Conservation (phyloP, 306 rosid genomes). For the Medicago arabica region DNA sequence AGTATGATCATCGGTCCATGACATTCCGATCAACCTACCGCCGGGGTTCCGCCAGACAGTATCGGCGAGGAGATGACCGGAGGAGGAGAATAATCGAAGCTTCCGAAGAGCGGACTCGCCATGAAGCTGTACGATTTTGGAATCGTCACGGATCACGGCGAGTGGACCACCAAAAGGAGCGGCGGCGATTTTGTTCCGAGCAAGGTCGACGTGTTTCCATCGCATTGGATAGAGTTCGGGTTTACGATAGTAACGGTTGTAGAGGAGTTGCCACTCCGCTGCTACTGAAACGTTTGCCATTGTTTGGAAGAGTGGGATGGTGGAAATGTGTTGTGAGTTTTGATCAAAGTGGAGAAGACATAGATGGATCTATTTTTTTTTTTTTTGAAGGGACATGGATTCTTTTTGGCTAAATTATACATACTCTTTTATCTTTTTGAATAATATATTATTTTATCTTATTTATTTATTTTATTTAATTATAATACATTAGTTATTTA, state of each 20-base stretch:
- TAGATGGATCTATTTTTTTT: not conserved
- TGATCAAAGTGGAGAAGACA: not conserved
- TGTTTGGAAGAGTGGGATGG: not conserved
- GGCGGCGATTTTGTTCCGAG: conserved; percentile 89
- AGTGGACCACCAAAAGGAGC: conserved; percentile 93
- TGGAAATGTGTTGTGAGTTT: not conserved
- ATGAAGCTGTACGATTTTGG: conserved; percentile 97
- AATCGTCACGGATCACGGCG: conserved; percentile 95
- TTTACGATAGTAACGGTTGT: conserved; percentile 89
- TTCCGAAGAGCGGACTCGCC: conserved; percentile 95
- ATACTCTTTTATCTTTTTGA: no score
- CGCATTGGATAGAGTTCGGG: conserved; percentile 79
- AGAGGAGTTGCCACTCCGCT: conserved; percentile 98
- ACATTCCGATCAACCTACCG: conserved; percentile 74
- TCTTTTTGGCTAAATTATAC: no score
- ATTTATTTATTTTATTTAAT: no score
- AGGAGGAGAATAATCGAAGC: conserved; percentile 83
- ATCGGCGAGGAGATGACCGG: conserved; percentile 75
- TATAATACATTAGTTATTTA: no score
- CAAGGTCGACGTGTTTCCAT: conserved; percentile 85
- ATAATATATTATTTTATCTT: no score
- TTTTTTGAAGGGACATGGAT: no score
- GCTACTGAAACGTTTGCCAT: conserved; percentile 97
- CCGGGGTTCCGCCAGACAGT: conserved; percentile 89
- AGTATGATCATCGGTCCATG: conserved; percentile 90